These are phyloP conservation scores for Cutaneotrichosporon cutaneum DNA, from an alignment of 1,284 basidiomycete genomes.

Conservation along the genomic window DNA sequence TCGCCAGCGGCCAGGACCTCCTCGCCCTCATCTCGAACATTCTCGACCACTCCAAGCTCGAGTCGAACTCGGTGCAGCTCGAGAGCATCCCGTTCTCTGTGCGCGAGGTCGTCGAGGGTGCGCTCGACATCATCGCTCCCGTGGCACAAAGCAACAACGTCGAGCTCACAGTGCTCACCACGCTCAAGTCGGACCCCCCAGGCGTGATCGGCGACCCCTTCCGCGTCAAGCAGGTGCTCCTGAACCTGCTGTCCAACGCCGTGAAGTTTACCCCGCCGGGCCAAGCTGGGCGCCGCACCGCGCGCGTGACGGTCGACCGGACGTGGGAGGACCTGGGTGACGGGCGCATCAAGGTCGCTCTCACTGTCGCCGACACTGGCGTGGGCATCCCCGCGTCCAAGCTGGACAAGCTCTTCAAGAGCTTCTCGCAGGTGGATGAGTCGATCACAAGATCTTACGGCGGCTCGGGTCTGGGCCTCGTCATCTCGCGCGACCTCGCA, in stretches of 20 bases:
- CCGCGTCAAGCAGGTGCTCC: constrained; percentile 45
- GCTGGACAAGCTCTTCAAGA: constrained; percentile 48
- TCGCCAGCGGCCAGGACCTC: constrained; percentile 53
- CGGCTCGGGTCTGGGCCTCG: constrained; percentile 45
- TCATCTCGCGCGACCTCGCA: constrained; percentile 47
- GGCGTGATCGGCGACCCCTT: constrained; percentile 45
- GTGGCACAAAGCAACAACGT: constrained; percentile 45
- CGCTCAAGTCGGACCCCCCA: constrained; percentile 40
- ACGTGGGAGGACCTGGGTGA: constrained; percentile 25
- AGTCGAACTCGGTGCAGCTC: constrained; percentile 52
- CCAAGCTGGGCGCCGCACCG: constrained; percentile 17
- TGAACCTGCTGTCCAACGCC: constrained; percentile 46
- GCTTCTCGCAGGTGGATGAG: constrained; percentile 50
- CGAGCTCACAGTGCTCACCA: constrained; percentile 41
- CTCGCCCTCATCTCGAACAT: constrained; percentile 56
- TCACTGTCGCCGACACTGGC: constrained; percentile 43
- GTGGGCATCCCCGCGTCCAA: constrained; percentile 41
- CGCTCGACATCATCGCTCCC: constrained; percentile 45
- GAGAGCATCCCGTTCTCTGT: constrained; percentile 54
- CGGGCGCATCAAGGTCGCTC: constrained; percentile 26
- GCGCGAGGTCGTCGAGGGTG: constrained; percentile 44
- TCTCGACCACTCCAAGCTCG: constrained; percentile 55
- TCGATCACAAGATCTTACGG: constrained; percentile 48
- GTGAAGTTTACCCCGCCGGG: constrained; percentile 44
- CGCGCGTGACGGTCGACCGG: constrained; percentile 39